A percentile compares a stretch with the other conserved stretches of the same genome.
Conservation (phyloP, 345 rosid species). For the Gossypium raimondii region DNA sequence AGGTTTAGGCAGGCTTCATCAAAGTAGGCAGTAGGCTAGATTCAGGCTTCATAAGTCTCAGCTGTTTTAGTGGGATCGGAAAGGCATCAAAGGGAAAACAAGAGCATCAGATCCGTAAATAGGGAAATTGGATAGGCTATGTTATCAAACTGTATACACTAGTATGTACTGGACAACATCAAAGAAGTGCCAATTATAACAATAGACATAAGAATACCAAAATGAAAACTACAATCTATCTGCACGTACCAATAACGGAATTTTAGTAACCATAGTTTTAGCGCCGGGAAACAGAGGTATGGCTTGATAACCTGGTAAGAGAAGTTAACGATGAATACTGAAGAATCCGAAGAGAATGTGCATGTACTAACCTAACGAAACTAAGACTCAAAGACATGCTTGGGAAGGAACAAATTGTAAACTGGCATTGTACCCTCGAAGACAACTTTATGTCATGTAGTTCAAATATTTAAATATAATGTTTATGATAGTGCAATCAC, state of each 20-base stretch:
- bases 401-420: not conserved
- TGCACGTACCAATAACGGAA: slow-evolving; percentile 38
- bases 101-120: slow-evolving; percentile 68
- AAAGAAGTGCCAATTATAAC: slow-evolving; percentile 24
- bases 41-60: slow-evolving; percentile 84
- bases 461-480: slow-evolving; percentile 5
- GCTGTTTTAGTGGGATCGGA: slow-evolving; percentile 82
- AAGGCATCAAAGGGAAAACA: slow-evolving; percentile 70
- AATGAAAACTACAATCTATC: slow-evolving; percentile 39
- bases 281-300: slow-evolving; percentile 67
- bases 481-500: not conserved
- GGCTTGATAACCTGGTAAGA: slow-evolving; percentile 82
- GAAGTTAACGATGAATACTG: slow-evolving; percentile 38
- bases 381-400: not conserved
- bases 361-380: not conserved
- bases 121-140: slow-evolving; percentile 57
- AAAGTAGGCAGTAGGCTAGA: slow-evolving; percentile 72
- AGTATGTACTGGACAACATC: slow-evolving; percentile 25
- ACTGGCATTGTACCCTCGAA: not conserved
- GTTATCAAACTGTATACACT: slow-evolving; percentile 37
- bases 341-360: slow-evolving; percentile 19
- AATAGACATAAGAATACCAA: slow-evolving; percentile 17
- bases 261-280: slow-evolving; percentile 78
- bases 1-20: slow-evolving; percentile 85
- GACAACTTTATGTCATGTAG: slow-evolving; percentile 11